Evolutionary conservation across 2,329 filamentous ascomycete species (phyloP).

Genomic region (Ascocoryne sarcoides): DNA sequence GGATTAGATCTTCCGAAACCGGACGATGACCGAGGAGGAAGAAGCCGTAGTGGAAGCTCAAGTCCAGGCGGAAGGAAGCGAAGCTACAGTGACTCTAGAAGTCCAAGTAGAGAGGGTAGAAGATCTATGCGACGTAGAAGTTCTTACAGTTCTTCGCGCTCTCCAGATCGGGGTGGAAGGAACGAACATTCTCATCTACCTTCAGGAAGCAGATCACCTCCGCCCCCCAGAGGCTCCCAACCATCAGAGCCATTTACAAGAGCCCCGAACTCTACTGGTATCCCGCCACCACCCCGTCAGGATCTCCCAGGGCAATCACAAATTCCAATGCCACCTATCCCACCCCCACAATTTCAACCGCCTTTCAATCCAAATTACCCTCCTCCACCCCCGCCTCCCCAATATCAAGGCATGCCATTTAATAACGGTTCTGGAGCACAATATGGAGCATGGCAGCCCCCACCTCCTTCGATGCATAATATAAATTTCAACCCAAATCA

Average conservation of each 20-base stretch:
- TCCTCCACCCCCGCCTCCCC: slow-evolving; percentile 16
- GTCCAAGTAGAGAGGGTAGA: slow-evolving; percentile 7
- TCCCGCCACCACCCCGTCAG: no score
- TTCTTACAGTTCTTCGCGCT: slow-evolving; percentile 25
- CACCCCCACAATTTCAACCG: slow-evolving; percentile 17
- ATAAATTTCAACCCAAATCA: slow-evolving; percentile 14
- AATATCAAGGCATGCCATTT: slow-evolving; percentile 12
- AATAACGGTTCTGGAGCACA: slow-evolving; percentile 11
- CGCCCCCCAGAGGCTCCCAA: slow-evolving; percentile 4
- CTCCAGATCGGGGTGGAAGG: slow-evolving; percentile 12
- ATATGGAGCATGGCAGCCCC: slow-evolving; percentile 14
- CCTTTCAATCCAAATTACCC: slow-evolving; percentile 21
- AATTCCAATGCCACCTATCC: slow-evolving; percentile 10
- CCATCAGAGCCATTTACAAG: slow-evolving; percentile 6
- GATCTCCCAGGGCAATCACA: no score
- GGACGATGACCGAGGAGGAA: slow-evolving; percentile 7
- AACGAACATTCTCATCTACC: slow-evolving; percentile 10
- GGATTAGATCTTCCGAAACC: slow-evolving; percentile 13
- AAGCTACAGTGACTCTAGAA: slow-evolving; percentile 24
- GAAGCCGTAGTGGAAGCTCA: slow-evolving; percentile 18
- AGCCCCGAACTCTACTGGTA: slow-evolving; percentile 2
- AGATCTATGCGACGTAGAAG: slow-evolving; percentile 18
- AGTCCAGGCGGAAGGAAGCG: slow-evolving; percentile 24
- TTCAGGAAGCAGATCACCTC: slow-evolving; percentile 17
- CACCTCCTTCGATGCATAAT: slow-evolving; percentile 16